phyloP scores from a whole-genome alignment of 1,139 yeast species.

The Pichia sp. region DNA sequence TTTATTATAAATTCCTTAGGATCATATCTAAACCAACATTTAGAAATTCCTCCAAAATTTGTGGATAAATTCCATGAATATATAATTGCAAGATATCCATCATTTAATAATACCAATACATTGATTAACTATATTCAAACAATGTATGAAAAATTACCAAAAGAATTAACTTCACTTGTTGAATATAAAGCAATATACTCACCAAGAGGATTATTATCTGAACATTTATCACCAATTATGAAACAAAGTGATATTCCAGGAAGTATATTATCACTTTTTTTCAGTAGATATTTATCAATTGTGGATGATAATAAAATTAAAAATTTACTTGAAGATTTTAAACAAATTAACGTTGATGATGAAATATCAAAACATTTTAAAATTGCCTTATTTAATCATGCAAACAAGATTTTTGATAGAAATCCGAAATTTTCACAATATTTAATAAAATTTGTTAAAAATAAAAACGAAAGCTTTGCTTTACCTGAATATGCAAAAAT shows the following conservation, averaged over 20 bases:
- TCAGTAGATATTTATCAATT: not conserved
- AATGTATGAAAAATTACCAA: not conserved
- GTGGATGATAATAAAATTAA: no score
- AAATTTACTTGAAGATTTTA: not conserved
- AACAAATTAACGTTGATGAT: not conserved
- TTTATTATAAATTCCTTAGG: not conserved
- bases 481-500: conserved; percentile 1
- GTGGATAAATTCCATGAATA: not conserved
- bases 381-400: conserved; percentile 1
- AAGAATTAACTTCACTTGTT: not conserved
- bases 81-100: not conserved
- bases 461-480: not conserved
- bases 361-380: not conserved
- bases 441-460: not conserved
- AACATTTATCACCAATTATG: not conserved
- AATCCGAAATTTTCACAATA: not conserved
- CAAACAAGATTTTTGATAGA: not conserved
- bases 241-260: not conserved
- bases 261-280: not conserved
- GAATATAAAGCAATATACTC: not conserved
- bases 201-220: not conserved
- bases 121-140: not conserved
- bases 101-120: not conserved
- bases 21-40: not conserved
- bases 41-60: not conserved